phyloP scores from a whole-genome alignment of 768 basidiomycete genomes.

The Lactifluus rugatus region DNA sequence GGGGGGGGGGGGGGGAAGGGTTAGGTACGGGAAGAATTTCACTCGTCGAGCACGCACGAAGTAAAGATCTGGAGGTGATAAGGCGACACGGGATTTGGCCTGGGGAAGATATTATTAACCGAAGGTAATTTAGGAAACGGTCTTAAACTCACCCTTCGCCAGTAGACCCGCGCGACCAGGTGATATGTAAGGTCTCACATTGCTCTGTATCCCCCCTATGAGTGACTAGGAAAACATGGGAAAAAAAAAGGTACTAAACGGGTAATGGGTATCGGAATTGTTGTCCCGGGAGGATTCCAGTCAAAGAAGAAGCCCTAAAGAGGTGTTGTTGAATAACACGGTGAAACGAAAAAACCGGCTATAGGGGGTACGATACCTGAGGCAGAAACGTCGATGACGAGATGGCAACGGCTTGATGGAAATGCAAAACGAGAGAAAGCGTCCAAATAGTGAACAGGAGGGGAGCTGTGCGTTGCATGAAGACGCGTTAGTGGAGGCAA shows the following conservation, averaged over 20 bases:
- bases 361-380: constrained; percentile 3
- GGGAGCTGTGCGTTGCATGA: not conserved
- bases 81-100: constrained; percentile 46
- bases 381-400: not conserved
- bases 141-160: constrained; percentile 23
- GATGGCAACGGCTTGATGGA: not conserved
- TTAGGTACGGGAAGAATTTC: not conserved
- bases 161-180: constrained; percentile 23
- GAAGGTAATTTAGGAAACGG: not conserved
- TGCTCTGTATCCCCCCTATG: constrained; percentile 21
- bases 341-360: not conserved
- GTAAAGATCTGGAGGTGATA: constrained; percentile 54
- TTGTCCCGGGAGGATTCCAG: constrained; percentile 24
- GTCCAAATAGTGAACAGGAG: not conserved
- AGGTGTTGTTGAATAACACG: not conserved
- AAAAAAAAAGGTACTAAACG: constrained; percentile 14
- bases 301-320: constrained; percentile 27
- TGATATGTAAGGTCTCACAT: constrained; percentile 27
- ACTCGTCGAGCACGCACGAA: constrained; percentile 34
- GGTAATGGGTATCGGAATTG: constrained; percentile 27
- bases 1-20: not conserved
- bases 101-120: constrained; percentile 21
- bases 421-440: not conserved
- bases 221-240: no score
- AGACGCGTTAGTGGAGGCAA: not conserved